Evolutionary conservation across 495 filamentous ascomycete species (phyloP).

Genomic region (Pyrenula aspistea): DNA sequence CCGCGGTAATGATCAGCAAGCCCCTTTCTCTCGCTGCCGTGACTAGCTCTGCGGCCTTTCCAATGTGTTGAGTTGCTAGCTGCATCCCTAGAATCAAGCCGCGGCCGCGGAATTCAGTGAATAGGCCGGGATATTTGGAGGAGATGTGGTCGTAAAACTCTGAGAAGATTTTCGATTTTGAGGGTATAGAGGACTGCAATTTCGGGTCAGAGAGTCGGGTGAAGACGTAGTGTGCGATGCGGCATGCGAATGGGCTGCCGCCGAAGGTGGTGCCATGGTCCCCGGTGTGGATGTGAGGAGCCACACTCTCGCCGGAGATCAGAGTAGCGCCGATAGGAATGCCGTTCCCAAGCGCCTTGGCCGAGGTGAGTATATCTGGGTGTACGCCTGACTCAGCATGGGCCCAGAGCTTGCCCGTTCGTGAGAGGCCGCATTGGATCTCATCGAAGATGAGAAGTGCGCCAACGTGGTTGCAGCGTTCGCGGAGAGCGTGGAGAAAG

Average conservation of each 20-base stretch:
- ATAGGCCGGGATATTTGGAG: constrained; percentile 54
- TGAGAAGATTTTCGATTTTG: constrained; percentile 53
- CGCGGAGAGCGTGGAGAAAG: constrained; percentile 67
- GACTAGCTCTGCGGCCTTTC: constrained; percentile 47
- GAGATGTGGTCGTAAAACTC: constrained; percentile 50
- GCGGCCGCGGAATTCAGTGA: constrained; percentile 67
- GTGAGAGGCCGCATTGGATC: constrained; percentile 85
- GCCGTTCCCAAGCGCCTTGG: constrained; percentile 93
- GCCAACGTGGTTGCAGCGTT: constrained; percentile 73
- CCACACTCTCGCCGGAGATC: constrained; percentile 59
- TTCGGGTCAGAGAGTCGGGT: constrained; percentile 51
- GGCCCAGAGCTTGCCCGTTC: constrained; percentile 85
- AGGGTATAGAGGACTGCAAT: constrained; percentile 50
- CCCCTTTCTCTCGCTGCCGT: constrained; percentile 81
- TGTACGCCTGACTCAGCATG: constrained; percentile 75
- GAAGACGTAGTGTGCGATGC: constrained; percentile 76
- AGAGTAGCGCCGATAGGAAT: constrained; percentile 91
- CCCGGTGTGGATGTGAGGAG: constrained; percentile 73
- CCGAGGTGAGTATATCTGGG: constrained; percentile 86
- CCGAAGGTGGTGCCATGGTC: constrained; percentile 98
- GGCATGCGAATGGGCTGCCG: constrained; percentile 80
- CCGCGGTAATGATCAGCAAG: constrained; percentile 80
- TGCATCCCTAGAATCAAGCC: constrained; percentile 83
- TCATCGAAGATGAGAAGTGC: constrained; percentile 91
- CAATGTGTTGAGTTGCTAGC: constrained; percentile 53